Percentiles rank a stretch among this genome's conserved stretches.
phyloP scores from a whole-genome alignment of 495 filamentous ascomycete species.

The Talaromyces nanjingensis region DNA sequence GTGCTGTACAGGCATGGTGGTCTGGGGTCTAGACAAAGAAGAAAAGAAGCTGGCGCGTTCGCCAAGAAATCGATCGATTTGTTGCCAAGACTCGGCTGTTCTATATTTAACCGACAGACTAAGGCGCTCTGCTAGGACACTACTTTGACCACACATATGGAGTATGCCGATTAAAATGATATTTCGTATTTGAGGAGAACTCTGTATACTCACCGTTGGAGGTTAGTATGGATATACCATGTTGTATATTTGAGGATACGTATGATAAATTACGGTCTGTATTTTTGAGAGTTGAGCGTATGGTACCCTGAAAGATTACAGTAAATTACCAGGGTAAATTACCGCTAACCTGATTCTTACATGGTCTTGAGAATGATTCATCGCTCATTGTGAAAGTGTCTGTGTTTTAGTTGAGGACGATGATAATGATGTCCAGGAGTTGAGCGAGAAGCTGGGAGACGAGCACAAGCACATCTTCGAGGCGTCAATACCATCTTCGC shows the following conservation, averaged over 20 bases:
- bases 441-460: too few species aligned
- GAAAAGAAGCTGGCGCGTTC: conserved; percentile 1
- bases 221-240: not conserved
- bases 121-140: too few species aligned
- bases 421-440: too few species aligned
- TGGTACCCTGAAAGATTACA: not conserved
- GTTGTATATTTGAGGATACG: not conserved
- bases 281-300: not conserved
- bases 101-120: not conserved
- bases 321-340: not conserved
- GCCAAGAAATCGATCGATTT: not conserved
- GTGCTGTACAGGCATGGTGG: not conserved
- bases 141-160: too few species aligned
- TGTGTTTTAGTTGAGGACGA: too few species aligned
- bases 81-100: conserved; percentile 1
- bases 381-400: too few species aligned
- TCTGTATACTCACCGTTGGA: not conserved
- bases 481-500: too few species aligned
- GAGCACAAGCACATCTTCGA: too few species aligned
- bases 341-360: not conserved
- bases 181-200: not conserved
- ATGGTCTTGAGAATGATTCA: too few species aligned
- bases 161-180: not conserved
- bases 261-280: not conserved
- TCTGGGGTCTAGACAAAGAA: not conserved